Percentiles rank a stretch among this genome's conserved stretches.
Conservation (phyloP, 768 basidiomycete genomes). For the Cantharellus anzutake region DNA sequence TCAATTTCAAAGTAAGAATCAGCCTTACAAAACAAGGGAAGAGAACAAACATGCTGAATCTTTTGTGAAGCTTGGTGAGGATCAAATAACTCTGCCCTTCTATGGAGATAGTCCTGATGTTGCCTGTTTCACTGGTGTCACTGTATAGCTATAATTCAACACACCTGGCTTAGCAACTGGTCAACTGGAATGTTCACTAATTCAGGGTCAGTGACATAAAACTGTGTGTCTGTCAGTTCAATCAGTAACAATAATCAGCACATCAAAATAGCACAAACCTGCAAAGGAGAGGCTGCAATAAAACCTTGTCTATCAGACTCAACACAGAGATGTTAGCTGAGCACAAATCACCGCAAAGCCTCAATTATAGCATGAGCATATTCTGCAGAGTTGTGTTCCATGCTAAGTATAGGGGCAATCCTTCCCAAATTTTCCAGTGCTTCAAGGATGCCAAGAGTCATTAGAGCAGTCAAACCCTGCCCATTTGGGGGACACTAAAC, state of each 20-base stretch:
- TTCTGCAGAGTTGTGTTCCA: conserved; percentile 80
- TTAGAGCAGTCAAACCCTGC: conserved; percentile 87
- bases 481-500: conserved; percentile 86
- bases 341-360: conserved; percentile 41
- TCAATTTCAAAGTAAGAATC: conserved; percentile 5
- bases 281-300: conserved; percentile 36
- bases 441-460: conserved; percentile 88
- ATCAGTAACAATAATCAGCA: not conserved
- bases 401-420: conserved; percentile 41
- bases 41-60: conserved; percentile 39
- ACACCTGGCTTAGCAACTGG: conserved; percentile 68
- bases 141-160: conserved; percentile 1
- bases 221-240: conserved; percentile 43
- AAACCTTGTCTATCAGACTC: not conserved
- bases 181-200: conserved; percentile 46
- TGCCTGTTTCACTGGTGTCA: not conserved
- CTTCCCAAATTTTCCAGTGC: conserved; percentile 58
- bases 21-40: not conserved
- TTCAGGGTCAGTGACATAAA: conserved; percentile 86
- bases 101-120: conserved; percentile 57
- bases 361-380: conserved; percentile 83
- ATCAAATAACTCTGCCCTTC: conserved; percentile 66
- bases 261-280: conserved; percentile 24
- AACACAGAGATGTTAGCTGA: not conserved
- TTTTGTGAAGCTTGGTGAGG: conserved; percentile 40